A percentile compares a stretch with the other conserved stretches of the same genome.
phyloP scores from a whole-genome alignment of 495 filamentous ascomycete genomes.

The Articulospora tetracladia region DNA sequence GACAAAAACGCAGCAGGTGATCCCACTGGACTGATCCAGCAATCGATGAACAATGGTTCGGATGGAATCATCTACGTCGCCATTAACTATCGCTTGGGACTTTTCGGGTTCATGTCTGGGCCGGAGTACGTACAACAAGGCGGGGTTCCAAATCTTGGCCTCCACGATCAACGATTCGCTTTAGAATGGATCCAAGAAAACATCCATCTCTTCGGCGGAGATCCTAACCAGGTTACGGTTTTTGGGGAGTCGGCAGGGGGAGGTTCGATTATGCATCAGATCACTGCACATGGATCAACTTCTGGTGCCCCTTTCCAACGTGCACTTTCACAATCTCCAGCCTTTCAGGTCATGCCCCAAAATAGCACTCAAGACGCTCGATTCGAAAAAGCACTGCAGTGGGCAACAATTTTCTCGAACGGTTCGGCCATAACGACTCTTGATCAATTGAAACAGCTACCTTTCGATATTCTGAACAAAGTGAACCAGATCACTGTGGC shows the following conservation, averaged over 20 bases:
- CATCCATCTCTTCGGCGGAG: slow-evolving; percentile 66
- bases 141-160: slow-evolving; percentile 58
- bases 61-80: slow-evolving; percentile 44
- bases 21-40: neutral
- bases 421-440: slow-evolving; percentile 5
- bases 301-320: slow-evolving; percentile 18
- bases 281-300: slow-evolving; percentile 45
- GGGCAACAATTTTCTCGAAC: no score
- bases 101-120: slow-evolving; percentile 49
- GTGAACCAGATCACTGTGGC: slow-evolving; percentile 19
- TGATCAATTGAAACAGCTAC: slow-evolving; percentile 1
- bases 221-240: slow-evolving; percentile 60
- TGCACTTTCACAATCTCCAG: slow-evolving; percentile 28
- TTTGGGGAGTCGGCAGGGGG: slow-evolving; percentile 69
- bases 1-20: slow-evolving; percentile 32
- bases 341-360: neutral
- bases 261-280: slow-evolving; percentile 61
- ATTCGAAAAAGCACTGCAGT: slow-evolving; percentile 3
- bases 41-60: slow-evolving; percentile 32
- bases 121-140: slow-evolving; percentile 34
- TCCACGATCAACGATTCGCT: slow-evolving; percentile 64
- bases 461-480: neutral
- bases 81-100: slow-evolving; percentile 50
- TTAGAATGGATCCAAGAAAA: slow-evolving; percentile 71
- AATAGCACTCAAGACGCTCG: neutral